These are phyloP conservation scores for Glaciozyma martinii DNA, from an alignment of 768 basidiomycete genomes.

Conservation along the genomic window DNA sequence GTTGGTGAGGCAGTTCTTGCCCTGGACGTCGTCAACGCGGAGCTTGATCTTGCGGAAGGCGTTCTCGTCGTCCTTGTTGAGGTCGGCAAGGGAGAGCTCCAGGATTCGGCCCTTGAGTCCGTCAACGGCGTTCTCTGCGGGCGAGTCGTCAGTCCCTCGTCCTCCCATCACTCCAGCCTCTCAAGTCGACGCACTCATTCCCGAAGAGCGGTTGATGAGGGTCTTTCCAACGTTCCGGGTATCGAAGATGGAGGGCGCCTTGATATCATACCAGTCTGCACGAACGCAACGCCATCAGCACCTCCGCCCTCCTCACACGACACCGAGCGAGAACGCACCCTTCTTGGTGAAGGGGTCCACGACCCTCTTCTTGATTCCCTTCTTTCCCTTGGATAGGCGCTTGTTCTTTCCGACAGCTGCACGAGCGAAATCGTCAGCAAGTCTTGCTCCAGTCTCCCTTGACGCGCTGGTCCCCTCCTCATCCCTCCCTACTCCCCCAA, in stretches of 20 bases:
- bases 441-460: no score
- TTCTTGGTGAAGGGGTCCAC: constrained; percentile 99
- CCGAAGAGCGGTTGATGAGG: constrained; percentile 92
- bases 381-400: constrained; percentile 94
- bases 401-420: constrained; percentile 67
- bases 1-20: constrained; percentile 98
- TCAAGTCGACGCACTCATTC: constrained; percentile 66
- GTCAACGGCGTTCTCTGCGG: constrained; percentile 91
- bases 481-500: no score
- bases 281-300: constrained; percentile 1
- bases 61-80: constrained; percentile 99
- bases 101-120: constrained; percentile 93
- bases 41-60: constrained; percentile 99
- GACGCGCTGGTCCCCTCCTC: no score
- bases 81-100: constrained; percentile 90
- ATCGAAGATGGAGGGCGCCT: constrained; percentile 96
- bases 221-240: constrained; percentile 96
- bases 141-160: not conserved
- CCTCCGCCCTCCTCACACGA: not conserved
- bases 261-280: constrained; percentile 97
- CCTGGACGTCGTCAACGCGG: constrained; percentile 66
- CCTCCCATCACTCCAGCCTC: not conserved
- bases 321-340: constrained; percentile 49
- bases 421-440: not conserved
- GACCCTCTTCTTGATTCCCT: constrained; percentile 99